These are phyloP conservation scores for Debaryomyces sp. DNA, from an alignment of 1,139 yeast species.

Conservation along the genomic window DNA sequence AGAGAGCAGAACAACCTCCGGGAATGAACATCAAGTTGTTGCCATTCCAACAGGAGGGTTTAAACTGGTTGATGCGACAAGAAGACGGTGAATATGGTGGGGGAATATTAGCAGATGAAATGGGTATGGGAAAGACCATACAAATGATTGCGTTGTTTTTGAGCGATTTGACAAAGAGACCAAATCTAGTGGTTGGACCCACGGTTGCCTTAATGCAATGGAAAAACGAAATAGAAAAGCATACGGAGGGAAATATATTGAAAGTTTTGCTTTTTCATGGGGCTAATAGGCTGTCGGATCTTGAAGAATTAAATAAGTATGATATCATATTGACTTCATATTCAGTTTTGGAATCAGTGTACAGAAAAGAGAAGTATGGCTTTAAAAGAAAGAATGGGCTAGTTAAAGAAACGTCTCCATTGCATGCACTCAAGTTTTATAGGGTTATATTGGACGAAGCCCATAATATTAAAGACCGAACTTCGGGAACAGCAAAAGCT, in stretches of 20 bases:
- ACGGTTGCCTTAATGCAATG: constrained; percentile 98
- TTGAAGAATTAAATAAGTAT: constrained; percentile 58
- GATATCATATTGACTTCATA: constrained; percentile 92
- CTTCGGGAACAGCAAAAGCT: constrained; percentile 90
- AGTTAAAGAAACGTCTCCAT: constrained; percentile 72
- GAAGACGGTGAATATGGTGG: constrained; percentile 81
- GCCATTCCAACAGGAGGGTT: constrained; percentile 93
- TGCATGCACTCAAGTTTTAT: constrained; percentile 78
- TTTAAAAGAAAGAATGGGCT: constrained; percentile 70
- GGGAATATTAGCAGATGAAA: constrained; percentile 97
- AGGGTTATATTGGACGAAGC: constrained; percentile 96
- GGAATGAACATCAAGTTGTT: constrained; percentile 73
- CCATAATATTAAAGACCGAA: constrained; percentile 93
- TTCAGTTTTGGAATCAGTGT: constrained; percentile 87
- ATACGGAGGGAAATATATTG: constrained; percentile 62
- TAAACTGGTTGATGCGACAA: constrained; percentile 84
- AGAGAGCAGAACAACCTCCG: constrained; percentile 73
- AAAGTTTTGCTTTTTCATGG: constrained; percentile 83
- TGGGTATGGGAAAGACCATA: constrained; percentile 99
- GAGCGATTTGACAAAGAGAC: constrained; percentile 64
- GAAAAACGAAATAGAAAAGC: constrained; percentile 88
- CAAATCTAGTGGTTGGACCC: constrained; percentile 92
- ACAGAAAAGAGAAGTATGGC: constrained; percentile 80
- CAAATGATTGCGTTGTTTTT: constrained; percentile 89
- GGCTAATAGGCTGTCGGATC: constrained; percentile 63